phyloP scores from a whole-genome alignment of 75 land plant species.

The Picea sitchensis region DNA sequence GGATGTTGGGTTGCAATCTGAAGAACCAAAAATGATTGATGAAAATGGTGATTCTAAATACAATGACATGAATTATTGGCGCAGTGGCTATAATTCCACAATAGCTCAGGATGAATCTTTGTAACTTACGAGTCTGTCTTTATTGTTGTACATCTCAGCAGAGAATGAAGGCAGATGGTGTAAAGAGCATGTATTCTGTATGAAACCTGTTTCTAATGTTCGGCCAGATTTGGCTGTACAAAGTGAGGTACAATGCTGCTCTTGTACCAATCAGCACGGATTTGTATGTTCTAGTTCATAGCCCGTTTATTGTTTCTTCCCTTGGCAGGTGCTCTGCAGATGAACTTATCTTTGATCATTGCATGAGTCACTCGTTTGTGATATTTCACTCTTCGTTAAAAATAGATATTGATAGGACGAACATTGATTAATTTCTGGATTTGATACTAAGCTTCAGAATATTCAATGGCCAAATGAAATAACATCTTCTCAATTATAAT shows the following conservation, averaged over 20 bases:
- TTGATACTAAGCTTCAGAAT: slow-evolving; percentile 7
- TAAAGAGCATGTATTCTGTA: slow-evolving; percentile 13
- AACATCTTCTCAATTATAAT: slow-evolving; percentile 6
- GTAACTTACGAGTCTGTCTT: slow-evolving; percentile 1
- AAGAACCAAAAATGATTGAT: slow-evolving; percentile 23
- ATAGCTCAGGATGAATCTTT: slow-evolving; percentile 32
- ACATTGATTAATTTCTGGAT: not conserved
- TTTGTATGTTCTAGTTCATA: slow-evolving; percentile 6
- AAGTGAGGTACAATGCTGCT: slow-evolving; percentile 4
- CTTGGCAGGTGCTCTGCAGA: not conserved
- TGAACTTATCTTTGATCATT: slow-evolving; percentile 2
- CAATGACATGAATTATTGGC: slow-evolving; percentile 72
- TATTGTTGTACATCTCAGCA: slow-evolving; percentile 6
- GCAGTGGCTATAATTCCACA: slow-evolving; percentile 44
- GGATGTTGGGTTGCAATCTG: slow-evolving; percentile 18
- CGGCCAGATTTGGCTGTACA: slow-evolving; percentile 12
- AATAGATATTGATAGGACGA: slow-evolving; percentile 8
- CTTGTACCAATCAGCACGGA: slow-evolving; percentile 8
- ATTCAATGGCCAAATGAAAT: slow-evolving; percentile 10
- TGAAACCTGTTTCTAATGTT: slow-evolving; percentile 3
- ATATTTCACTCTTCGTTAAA: not conserved
- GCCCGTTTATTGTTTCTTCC: slow-evolving; percentile 11
- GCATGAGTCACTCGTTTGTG: slow-evolving; percentile 9
- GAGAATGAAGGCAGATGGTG: slow-evolving; percentile 4
- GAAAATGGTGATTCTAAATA: slow-evolving; percentile 40